Evolutionary conservation across 768 basidiomycete genomes (phyloP), one percentile per base, ranked within the genome.

Genomic region (Psilocybe cyanescens): DNA sequence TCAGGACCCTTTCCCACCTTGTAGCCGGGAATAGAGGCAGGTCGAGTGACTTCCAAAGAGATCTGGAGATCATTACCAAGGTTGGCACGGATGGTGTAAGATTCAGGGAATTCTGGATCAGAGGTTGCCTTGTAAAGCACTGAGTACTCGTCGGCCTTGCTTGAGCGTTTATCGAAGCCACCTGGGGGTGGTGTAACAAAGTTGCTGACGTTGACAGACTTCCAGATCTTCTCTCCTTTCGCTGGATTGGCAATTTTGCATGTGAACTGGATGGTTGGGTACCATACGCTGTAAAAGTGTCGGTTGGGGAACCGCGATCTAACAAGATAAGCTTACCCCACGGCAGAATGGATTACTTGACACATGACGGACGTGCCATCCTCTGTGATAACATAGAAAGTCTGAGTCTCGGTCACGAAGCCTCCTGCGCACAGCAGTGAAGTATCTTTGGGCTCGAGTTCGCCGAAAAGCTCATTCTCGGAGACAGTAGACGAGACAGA

Each of bases 241-340:
- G 83, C 81, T 4, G 94, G 89, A 70, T 97, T 85, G 78, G 85
- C 89, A 54, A 91, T 76, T 76, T 95, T 97, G 87, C 89, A 95
- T 3, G 88, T 92, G 74, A 98, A 94, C 75, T 99, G 97, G 68
- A 97, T 89, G 31, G 90, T 93, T 3, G 97, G 95, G 71, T 92
- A 96, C 88, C 96, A 95, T 62, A 98, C 73, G 24, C 95, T 97
- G 69, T 59, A 62, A 49, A 16, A 37, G 14, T 47, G 44, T 55
- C 33, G 45, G 57, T 66, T 30, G 61, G 57, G 35, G 59, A 55
- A 48, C 28, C 57, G 39, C 46, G 51, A 46, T 60, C 67, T 48
- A 59, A 66, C 5, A 50, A 48, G 48, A 58, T n/a, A 39, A 28
- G 41, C 92, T 72, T 68, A 95, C 95, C 95, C 96, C 56, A 94